Evolutionary conservation across 768 basidiomycete species (phyloP), one percentile per base, ranked within the genome.

Genomic region (Auricularia sp.): DNA sequence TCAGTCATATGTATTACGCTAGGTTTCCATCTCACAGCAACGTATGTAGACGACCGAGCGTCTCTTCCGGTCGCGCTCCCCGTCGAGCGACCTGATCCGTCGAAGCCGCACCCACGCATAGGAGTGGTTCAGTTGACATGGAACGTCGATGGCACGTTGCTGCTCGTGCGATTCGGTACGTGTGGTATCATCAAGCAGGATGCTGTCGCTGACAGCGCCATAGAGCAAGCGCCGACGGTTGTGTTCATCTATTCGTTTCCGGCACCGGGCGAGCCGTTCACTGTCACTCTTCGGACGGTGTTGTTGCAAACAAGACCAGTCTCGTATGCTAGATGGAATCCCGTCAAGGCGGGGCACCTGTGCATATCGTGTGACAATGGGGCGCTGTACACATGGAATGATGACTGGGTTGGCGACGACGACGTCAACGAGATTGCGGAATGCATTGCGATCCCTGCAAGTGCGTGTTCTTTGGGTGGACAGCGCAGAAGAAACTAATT

Each of bases 361-460:
- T 83, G 79, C 0, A 68, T 90, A 8, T 87, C 88, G 67, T 89
- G 86, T 68, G 87, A 86, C 11, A 81, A 74, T 61, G 81, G 82
- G 64, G 84, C 87, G 63, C 71, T 91, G 29, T 90, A 88, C 72
- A 83, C 80, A 7, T 93, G 91, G 91, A 90, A 87, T 67, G 89
- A 91, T 66, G 90, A 92, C 69, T 91, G 88, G 88, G 74, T 84
- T 16, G 80, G 79, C 35, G 84, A 84, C 56, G 66, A 63, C 68
- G 70, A 47, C 33, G 86, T 84, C 70, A 75, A 77, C 66, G 92
- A 93, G 70, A 87, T 93, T 75, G 91, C 92, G 2, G 94, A 96
- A 73, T 95, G 92, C 69, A 84, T 95, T 39, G 91, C 91, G 6
- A 84, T 97, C 3, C 94, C 94, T 39, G 83, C 88, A n/a, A 84